Base-by-base conservation (phyloP, 495 filamentous ascomycete species). In the Schizothecium vesticola region DNA sequence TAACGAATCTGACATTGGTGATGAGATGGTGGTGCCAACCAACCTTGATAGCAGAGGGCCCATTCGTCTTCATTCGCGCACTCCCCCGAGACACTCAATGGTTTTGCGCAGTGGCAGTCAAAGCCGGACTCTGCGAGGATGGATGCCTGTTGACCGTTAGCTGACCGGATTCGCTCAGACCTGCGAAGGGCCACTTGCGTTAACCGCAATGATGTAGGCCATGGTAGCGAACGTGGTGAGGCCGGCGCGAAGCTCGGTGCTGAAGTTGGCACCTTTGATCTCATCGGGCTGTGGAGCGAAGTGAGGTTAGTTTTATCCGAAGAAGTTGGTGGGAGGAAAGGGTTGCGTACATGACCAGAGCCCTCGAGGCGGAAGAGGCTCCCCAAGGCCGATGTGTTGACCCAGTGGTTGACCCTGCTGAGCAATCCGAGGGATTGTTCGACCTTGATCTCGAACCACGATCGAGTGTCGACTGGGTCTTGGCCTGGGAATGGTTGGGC, bases 181-280 rank as follows among this genome's bases (percentile, higher is more conserved):
- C 24, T 13, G 25, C 16, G 28, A 11, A 5, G 64, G 33, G 24
- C 26, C 24, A 64, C 76, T 72, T 63, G 83, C 83, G 69, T 86
- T 84, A 69, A 86, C 80, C 71, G 89, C 83, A 57, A 91, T 89
- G 67, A 91, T 90, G 77, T 92, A 94, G 56, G 91, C 88, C 91
- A 94, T 93, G 21, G 91, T 91, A 71, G 92, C 90, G 77, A 94
- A 93, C 28, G 91, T 94, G 36, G 91, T 91, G 33, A 94, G 77
- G 13, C 91, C 91, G n/a, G 91, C 91, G 24, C 90, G 88, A 62
- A 94, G 78, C 75, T 94, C 91, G 16, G 88, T 90, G 68, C 90
- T 87, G 79, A 94, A 92, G 71, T 80, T 85, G 23, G 89, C 83
- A 22, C 86, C 80, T 21, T 69, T 71, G n/a, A 83, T 76, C 19